A percentile compares a stretch with the other conserved stretches of the same genome.
Evolutionary conservation across 768 basidiomycete genomes (phyloP).

Genomic region (Rhodotorula diobovata): DNA sequence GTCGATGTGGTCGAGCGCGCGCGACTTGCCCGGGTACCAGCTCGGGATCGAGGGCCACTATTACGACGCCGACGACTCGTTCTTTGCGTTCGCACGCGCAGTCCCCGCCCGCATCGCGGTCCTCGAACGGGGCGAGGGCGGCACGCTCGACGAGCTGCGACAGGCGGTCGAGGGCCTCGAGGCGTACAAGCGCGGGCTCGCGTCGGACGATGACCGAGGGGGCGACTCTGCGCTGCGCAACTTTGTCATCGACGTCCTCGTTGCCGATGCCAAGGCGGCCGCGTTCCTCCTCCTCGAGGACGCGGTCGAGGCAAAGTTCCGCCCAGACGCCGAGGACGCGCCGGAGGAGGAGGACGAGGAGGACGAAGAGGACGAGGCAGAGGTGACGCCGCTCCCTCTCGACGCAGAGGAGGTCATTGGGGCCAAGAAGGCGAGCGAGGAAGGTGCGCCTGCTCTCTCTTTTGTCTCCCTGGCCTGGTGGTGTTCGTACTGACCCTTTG

Average conservation of each 20-base stretch:
- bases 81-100: not conserved
- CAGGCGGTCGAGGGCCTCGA: not conserved
- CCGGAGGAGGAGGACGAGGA: no score
- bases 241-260: not conserved
- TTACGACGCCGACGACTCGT: not conserved
- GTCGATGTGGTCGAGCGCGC: no score
- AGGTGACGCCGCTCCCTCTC: slow-evolving; percentile 27
- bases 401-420: slow-evolving; percentile 21
- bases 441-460: slow-evolving; percentile 10
- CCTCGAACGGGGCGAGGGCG: not conserved
- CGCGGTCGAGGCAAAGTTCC: slow-evolving; percentile 28
- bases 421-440: slow-evolving; percentile 19
- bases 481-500: no score
- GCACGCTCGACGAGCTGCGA: not conserved
- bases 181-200: not conserved
- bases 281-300: slow-evolving; percentile 26
- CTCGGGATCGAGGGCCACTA: not conserved
- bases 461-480: no score
- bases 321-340: slow-evolving; percentile 9
- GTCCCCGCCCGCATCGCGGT: not conserved
- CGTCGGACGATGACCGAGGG: no score
- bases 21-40: no score
- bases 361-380: slow-evolving; percentile 12
- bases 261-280: slow-evolving; percentile 7
- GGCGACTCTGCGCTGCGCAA: no score